phyloP scores from a whole-genome alignment of 1,284 basidiomycete genomes.

The Baeospora myosura region DNA sequence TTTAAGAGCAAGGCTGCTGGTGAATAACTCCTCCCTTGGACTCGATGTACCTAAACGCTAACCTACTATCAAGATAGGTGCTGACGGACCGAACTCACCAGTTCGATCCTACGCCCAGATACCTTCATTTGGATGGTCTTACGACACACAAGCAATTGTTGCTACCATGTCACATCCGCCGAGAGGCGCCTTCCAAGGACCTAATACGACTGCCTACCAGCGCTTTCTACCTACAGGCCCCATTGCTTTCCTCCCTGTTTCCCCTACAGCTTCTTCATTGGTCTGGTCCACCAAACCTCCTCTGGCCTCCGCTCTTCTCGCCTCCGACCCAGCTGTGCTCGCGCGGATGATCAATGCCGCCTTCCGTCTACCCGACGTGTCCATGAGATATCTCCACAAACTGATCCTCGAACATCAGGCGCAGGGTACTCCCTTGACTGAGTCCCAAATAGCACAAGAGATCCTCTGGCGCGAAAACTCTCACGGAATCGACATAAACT shows the following conservation, averaged over 20 bases:
- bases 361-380: constrained; percentile 79
- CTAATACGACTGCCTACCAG: constrained; percentile 86
- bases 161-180: constrained; percentile 76
- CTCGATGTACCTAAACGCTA: constrained; percentile 1
- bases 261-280: constrained; percentile 73
- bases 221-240: constrained; percentile 94
- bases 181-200: constrained; percentile 46
- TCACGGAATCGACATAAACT: constrained; percentile 54
- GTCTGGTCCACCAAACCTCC: constrained; percentile 91
- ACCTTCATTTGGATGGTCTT: constrained; percentile 86
- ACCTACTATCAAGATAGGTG: constrained; percentile 64
- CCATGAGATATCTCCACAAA: constrained; percentile 63
- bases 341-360: constrained; percentile 83
- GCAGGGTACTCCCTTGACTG: constrained; percentile 35
- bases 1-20: constrained; percentile 67
- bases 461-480: constrained; percentile 63
- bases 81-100: constrained; percentile 93
- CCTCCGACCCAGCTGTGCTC: constrained; percentile 61
- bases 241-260: constrained; percentile 88
- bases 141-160: constrained; percentile 87
- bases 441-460: constrained; percentile 45
- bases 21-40: constrained; percentile 26
- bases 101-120: constrained; percentile 86
- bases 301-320: constrained; percentile 69
- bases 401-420: constrained; percentile 50